Conservation (phyloP, 2,329 filamentous ascomycete species). For the Fusarium tricinctum region DNA sequence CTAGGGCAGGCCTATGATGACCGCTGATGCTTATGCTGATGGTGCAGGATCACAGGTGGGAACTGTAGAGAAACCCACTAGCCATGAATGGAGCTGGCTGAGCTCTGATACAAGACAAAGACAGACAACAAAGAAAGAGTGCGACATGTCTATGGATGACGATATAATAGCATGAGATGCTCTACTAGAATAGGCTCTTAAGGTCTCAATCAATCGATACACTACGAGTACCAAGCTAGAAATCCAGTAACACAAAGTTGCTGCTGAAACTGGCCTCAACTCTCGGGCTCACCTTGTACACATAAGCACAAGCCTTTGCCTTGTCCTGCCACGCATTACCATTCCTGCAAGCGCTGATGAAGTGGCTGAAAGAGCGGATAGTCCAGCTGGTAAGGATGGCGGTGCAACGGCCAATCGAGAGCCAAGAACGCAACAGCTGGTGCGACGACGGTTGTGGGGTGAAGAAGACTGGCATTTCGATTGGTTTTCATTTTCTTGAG, state of each 20-base stretch:
- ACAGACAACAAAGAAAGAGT: slow-evolving; percentile 4
- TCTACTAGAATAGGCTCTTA: not conserved
- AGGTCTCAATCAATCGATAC: too few relatives aligned
- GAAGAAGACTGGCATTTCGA: slow-evolving; percentile 12
- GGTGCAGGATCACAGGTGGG: slow-evolving; percentile 24
- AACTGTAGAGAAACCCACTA: slow-evolving; percentile 17
- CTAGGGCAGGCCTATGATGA: slow-evolving; percentile 4
- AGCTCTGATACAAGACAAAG: slow-evolving; percentile 20
- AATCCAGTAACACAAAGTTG: not conserved
- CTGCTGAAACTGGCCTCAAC: slow-evolving; percentile 6
- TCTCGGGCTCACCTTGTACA: slow-evolving; percentile 2
- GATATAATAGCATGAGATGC: not conserved
- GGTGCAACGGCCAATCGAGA: slow-evolving; percentile 24
- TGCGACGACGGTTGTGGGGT: slow-evolving; percentile 28
- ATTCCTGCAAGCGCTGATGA: slow-evolving; percentile 2
- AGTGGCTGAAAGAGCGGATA: slow-evolving; percentile 35
- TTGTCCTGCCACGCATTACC: not conserved
- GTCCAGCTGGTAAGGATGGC: slow-evolving; percentile 19
- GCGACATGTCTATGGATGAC: not conserved
- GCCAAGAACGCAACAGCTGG: slow-evolving; percentile 6
- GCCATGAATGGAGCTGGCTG: slow-evolving; percentile 10
- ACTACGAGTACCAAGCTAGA: not conserved
- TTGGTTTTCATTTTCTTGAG: not conserved
- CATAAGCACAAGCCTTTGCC: slow-evolving; percentile 19
- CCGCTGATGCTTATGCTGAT: slow-evolving; percentile 30